Conservation (phyloP, 148 eudicot species). For the Chenopodium formosanum region DNA sequence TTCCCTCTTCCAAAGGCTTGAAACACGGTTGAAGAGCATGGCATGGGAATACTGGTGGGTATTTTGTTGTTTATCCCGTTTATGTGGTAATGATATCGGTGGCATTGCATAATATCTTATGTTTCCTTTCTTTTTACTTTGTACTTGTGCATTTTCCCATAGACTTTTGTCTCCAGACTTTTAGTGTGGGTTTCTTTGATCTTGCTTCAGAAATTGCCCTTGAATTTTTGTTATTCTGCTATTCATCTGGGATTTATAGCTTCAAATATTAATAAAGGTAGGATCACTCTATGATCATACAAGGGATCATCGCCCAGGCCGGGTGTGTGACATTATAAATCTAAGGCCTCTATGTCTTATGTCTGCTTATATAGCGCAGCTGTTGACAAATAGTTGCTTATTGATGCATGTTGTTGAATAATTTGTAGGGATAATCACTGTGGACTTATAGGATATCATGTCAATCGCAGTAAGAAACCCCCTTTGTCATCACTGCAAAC, state of each 20-base stretch:
- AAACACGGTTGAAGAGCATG: conserved; percentile 73
- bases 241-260: neutral
- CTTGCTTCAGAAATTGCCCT: neutral
- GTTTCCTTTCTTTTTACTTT: neutral
- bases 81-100: neutral
- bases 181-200: neutral
- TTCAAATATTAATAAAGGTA: too few relatives aligned
- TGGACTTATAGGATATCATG: conserved; percentile 71
- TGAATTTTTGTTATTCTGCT: neutral
- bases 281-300: too few relatives aligned
- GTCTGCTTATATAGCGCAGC: neutral
- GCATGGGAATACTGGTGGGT: conserved; percentile 84
- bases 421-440: conserved; percentile 77
- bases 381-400: neutral
- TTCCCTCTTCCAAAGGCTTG: conserved; percentile 73
- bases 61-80: conserved; percentile 6
- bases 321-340: neutral
- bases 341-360: neutral
- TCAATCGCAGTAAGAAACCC: conserved; percentile 27
- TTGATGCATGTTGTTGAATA: conserved; percentile 16
- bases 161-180: neutral
- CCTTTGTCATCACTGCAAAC: conserved; percentile 17
- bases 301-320: too few relatives aligned
- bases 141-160: neutral
- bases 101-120: neutral